Evolutionary conservation across 371 early-diverging fungal genomes (phyloP).

Genomic region (Syncephalastrum sp.): DNA sequence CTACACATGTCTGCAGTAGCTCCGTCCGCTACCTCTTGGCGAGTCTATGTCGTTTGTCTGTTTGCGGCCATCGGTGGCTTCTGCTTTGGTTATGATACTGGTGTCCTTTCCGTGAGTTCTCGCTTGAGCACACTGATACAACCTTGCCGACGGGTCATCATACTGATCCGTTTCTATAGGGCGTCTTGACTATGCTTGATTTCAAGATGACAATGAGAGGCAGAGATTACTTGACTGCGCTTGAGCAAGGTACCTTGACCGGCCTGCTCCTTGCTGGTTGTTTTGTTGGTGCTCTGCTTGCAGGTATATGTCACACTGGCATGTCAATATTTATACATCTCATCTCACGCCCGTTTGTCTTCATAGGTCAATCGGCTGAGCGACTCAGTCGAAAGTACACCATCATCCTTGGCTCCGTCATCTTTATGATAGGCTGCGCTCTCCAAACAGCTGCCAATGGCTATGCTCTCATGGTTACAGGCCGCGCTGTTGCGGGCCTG

Average conservation of each 20-base stretch:
- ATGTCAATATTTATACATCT: background rate
- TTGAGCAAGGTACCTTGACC: conserved; percentile 39
- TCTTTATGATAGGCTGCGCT: conserved; percentile 42
- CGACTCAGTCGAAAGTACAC: conserved; percentile 39
- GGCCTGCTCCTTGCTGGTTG: conserved; percentile 44
- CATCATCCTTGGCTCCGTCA: conserved; percentile 31
- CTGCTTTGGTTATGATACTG: conserved; percentile 53
- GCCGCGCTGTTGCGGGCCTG: conserved; percentile 76
- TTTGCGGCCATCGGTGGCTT: conserved; percentile 51
- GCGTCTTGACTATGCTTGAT: conserved; percentile 45
- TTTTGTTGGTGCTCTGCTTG: conserved; percentile 43
- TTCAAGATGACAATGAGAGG: conserved; percentile 41
- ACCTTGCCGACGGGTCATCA: too few species aligned
- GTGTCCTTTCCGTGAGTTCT: conserved; percentile 26
- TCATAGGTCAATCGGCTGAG: conserved; percentile 35
- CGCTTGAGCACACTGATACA: too few species aligned
- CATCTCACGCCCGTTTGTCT: background rate
- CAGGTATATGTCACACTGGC: conserved; percentile 22
- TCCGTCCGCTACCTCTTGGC: conserved; percentile 3
- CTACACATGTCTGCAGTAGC: too few species aligned
- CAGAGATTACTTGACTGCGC: conserved; percentile 19
- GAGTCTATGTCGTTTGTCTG: conserved; percentile 29
- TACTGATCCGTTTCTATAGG: background rate
- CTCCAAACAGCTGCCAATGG: conserved; percentile 55
- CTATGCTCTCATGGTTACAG: conserved; percentile 58